Percentiles rank a stretch among this genome's conserved stretches.
phyloP scores from a whole-genome alignment of 2,329 filamentous ascomycete species.

The Trichoderma pleuroti region DNA sequence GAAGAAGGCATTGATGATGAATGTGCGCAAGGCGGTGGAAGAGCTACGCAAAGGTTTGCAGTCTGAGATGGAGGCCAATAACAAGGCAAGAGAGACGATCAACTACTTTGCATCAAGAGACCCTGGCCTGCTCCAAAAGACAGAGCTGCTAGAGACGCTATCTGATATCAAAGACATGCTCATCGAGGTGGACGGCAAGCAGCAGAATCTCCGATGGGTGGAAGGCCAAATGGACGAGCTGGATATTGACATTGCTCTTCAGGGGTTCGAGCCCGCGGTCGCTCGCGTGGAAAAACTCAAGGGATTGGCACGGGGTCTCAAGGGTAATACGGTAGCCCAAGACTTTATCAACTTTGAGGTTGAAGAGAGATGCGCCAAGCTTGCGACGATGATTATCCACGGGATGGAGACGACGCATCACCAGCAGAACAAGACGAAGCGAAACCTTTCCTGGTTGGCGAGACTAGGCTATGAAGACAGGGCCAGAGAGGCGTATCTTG shows the following conservation, averaged over 20 bases:
- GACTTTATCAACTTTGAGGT: constrained; percentile 91
- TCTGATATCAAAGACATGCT: constrained; percentile 82
- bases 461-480: constrained; percentile 86
- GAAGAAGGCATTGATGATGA: constrained; percentile 77
- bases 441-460: constrained; percentile 79
- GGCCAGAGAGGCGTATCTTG: constrained; percentile 81
- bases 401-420: constrained; percentile 75
- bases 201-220: constrained; percentile 93
- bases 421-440: constrained; percentile 71
- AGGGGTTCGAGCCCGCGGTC: constrained; percentile 83
- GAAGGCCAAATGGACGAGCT: constrained; percentile 93
- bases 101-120: constrained; percentile 82
- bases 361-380: constrained; percentile 73
- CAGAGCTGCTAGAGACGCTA: constrained; percentile 72
- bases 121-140: constrained; percentile 71
- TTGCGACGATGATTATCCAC: constrained; percentile 73
- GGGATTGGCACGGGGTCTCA: constrained; percentile 71
- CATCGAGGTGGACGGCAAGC: constrained; percentile 93
- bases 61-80: constrained; percentile 81
- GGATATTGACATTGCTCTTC: constrained; percentile 91
- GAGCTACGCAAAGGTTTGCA: constrained; percentile 82
- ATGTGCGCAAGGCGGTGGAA: constrained; percentile 89
- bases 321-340: constrained; percentile 81
- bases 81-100: constrained; percentile 78
- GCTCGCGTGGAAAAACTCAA: constrained; percentile 80